Evolutionary conservation across 257 asterid species (phyloP), one percentile per base, ranked within the genome.

Genomic region (Leonotis leonurus): DNA sequence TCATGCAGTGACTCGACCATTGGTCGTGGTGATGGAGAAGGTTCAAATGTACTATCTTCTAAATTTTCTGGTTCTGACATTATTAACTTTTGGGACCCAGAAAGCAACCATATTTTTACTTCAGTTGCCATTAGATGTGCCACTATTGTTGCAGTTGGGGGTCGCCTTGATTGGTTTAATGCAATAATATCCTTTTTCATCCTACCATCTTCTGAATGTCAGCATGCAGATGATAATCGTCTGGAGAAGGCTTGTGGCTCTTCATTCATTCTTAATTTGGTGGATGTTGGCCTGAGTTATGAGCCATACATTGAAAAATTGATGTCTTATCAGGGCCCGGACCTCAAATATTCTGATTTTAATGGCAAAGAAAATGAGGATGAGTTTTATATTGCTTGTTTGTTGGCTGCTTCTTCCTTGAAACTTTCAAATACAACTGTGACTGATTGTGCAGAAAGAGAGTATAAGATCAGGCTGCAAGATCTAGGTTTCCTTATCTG

Each of bases 11-110:
- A 82, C 73, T 78, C 95, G 51, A 48, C 85, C 45, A 68, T 75
- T 70, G 96, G 97, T 36, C 99, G 99, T 56, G 97, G 99, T 62
- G 87, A 80, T 73, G 99, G 99, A 70, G 87, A 85, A 76, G 94
- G 97, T 68, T 93, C 90, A 60, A 89, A 87, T 68, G 81, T 82
- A 46, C 67, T 93, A 64, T 82, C 91, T 56, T 84, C 94, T 71
- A 81, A 77, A 73, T 45, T 62, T 68, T 77, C 95, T 2, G 99
- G 96, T 48, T 82, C 88, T 55, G 93, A 85, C 65, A 78, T 89
- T 49, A 71, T 87, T 35, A 77, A 67, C 82, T 75, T 85, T 40
- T 73, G 75, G 81, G 94, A 93, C 63, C 84, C 92, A 51, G 83
- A 74, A 69, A 75, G 72, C 63, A 70, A 65, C 63, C 90, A 76